Conservation (phyloP, 2,329 filamentous ascomycete species). For the Graphilbum ipis-grandicollis region DNA sequence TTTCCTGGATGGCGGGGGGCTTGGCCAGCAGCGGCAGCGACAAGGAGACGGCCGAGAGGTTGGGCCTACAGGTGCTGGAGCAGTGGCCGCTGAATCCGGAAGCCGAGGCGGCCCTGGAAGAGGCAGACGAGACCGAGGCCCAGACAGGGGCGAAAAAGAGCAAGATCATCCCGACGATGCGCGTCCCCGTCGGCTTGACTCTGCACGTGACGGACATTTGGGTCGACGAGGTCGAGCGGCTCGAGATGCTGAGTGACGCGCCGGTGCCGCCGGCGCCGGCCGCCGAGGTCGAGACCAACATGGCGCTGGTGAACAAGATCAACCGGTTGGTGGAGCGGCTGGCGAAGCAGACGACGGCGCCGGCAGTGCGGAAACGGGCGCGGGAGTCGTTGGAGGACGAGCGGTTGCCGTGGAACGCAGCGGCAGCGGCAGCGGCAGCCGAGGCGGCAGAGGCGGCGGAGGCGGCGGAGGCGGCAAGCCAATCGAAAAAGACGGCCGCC, state of each 20-base stretch:
- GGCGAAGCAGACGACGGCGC: conserved; percentile 41
- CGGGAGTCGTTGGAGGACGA: conserved; percentile 58
- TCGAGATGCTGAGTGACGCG: conserved; percentile 13
- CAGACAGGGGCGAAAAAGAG: conserved; percentile 9
- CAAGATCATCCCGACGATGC: conserved; percentile 14
- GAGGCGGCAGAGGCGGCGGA: neutral
- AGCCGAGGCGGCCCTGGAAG: conserved; percentile 14
- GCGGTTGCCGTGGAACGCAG: conserved; percentile 47
- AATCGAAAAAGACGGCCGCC: too few relatives aligned
- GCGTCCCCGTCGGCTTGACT: conserved; percentile 63
- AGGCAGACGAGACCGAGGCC: conserved; percentile 18
- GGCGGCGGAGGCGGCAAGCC: conserved; percentile 11
- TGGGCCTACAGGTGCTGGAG: conserved; percentile 23
- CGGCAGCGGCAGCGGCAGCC: conserved; percentile 2
- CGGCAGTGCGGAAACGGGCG: conserved; percentile 53
- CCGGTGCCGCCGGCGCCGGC: neutral
- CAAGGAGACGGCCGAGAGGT: conserved; percentile 17
- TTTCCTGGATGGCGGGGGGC: conserved; percentile 26
- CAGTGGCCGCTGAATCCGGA: conserved; percentile 21
- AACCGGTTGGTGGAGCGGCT: conserved; percentile 38
- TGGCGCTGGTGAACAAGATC: conserved; percentile 31
- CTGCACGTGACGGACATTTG: conserved; percentile 84
- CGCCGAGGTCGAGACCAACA: neutral
- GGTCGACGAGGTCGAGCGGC: conserved; percentile 39
- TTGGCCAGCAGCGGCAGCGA: conserved; percentile 4